These are phyloP conservation scores for Arthrobotrys megalospora DNA, from an alignment of 2,329 filamentous ascomycete genomes.

Conservation along the genomic window DNA sequence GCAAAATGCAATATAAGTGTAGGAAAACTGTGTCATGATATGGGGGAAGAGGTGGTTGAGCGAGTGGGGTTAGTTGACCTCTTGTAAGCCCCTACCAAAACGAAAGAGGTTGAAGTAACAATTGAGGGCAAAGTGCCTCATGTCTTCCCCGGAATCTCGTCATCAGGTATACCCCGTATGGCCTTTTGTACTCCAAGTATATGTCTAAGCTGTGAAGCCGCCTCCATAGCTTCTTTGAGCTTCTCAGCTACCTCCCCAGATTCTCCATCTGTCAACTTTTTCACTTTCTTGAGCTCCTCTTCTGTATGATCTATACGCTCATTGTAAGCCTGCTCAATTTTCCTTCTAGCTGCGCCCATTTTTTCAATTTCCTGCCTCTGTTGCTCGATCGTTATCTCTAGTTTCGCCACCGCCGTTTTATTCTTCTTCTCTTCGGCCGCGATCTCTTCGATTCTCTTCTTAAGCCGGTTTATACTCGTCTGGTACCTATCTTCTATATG, in stretches of 20 bases:
- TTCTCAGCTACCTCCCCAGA: constrained; percentile 53
- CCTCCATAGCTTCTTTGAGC: constrained; percentile 56
- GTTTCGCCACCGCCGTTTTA: constrained; percentile 62
- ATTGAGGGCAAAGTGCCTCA: constrained; percentile 1
- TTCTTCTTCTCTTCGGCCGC: constrained; percentile 63
- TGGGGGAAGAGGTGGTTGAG: neutral
- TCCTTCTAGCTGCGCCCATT: constrained; percentile 63
- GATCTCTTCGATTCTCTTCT: constrained; percentile 63
- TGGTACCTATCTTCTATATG: constrained; percentile 64
- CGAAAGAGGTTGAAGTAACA: constrained; percentile 6
- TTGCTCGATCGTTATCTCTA: constrained; percentile 65
- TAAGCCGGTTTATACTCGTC: constrained; percentile 63
- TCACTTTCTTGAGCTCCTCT: constrained; percentile 62
- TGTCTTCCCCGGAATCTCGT: constrained; percentile 31
- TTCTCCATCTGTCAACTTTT: constrained; percentile 49
- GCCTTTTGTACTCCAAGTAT: constrained; percentile 51
- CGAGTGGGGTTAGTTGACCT: constrained; percentile 13
- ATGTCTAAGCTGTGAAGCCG: constrained; percentile 43
- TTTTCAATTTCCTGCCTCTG: constrained; percentile 65
- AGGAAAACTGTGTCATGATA: constrained; percentile 18
- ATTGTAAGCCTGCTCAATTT: constrained; percentile 63
- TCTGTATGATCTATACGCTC: constrained; percentile 63
- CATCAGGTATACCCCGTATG: constrained; percentile 44
- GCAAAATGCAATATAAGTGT: constrained; percentile 11
- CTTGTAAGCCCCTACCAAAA: neutral